Evolutionary conservation across 257 asterid species (phyloP).

Genomic region (Ehretia macrophylla): DNA sequence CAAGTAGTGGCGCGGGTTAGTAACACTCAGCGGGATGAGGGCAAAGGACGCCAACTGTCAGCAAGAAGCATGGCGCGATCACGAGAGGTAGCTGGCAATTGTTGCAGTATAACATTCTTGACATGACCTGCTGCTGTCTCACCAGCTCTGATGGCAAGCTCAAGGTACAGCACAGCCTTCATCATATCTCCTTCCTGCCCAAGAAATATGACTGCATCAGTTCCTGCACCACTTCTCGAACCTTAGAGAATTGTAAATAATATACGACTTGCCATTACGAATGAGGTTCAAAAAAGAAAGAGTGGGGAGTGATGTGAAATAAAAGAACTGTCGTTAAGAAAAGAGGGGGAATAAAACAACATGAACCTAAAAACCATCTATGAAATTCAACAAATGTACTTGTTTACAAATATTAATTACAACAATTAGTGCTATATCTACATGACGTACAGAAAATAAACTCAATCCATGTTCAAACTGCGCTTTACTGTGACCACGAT

Average conservation of each 20-base stretch:
- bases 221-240: not conserved
- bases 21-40: slow-evolving; percentile 39
- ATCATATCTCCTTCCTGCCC: slow-evolving; percentile 87
- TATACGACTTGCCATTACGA: too few relatives aligned
- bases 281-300: not conserved
- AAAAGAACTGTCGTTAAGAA: too few relatives aligned
- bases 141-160: slow-evolving; percentile 79
- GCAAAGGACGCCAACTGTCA: slow-evolving; percentile 59
- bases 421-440: not conserved
- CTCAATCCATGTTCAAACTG: slow-evolving; percentile 80
- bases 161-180: slow-evolving; percentile 91
- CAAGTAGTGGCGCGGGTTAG: not conserved
- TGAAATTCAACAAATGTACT: too few relatives aligned
- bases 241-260: not conserved
- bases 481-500: slow-evolving; percentile 87
- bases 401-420: not conserved
- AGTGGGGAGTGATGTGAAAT: too few relatives aligned
- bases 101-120: slow-evolving; percentile 62
- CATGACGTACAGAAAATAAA: slow-evolving; percentile 67
- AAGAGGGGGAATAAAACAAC: too few relatives aligned
- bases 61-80: slow-evolving; percentile 61
- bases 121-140: slow-evolving; percentile 74
- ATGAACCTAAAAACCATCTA: too few relatives aligned
- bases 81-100: slow-evolving; percentile 47
- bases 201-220: slow-evolving; percentile 5